These are phyloP conservation scores for Claviceps maximensis DNA, from an alignment of 2,329 filamentous ascomycete genomes.

Conservation along the genomic window DNA sequence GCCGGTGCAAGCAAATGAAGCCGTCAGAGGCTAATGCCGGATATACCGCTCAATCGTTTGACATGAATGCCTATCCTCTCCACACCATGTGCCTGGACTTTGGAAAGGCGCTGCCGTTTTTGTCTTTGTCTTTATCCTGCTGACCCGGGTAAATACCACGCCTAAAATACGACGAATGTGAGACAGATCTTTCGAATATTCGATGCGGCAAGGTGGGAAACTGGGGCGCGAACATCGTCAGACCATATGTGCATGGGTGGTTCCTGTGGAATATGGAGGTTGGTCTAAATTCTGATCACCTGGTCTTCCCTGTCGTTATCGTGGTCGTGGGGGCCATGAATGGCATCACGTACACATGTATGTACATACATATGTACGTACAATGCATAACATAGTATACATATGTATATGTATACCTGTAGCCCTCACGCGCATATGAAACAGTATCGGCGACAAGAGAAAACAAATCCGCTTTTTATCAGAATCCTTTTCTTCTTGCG, in stretches of 20 bases:
- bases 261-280: background rate
- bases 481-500: background rate
- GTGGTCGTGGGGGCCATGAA: background rate
- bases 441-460: no score
- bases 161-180: background rate
- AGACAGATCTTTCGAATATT: background rate
- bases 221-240: background rate
- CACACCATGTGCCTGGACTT: background rate
- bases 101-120: background rate
- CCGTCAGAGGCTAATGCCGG: background rate
- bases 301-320: background rate
- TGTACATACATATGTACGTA: background rate
- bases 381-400: no score
- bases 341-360: background rate
- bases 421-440: background rate
- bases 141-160: background rate
- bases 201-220: background rate
- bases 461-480: background rate
- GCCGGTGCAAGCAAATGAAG: background rate
- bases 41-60: background rate
- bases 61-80: background rate
- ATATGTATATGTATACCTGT: background rate
- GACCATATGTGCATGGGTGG: background rate
- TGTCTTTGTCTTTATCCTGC: background rate
- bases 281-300: background rate